These are phyloP conservation scores for Tricholoma bakamatsutake DNA, from an alignment of 768 basidiomycete species.

Conservation along the genomic window DNA sequence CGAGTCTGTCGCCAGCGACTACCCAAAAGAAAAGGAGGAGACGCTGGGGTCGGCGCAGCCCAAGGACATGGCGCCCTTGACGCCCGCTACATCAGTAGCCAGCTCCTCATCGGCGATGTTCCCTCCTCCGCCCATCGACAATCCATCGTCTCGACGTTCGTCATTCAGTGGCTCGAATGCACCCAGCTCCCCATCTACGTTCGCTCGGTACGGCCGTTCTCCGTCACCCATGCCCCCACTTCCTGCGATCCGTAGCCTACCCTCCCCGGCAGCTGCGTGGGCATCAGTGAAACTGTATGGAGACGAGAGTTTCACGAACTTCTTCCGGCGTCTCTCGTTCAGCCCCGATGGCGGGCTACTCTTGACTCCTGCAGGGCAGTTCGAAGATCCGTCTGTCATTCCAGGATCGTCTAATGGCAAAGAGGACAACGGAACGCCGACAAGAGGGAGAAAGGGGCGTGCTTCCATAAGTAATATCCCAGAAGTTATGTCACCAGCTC, in stretches of 20 bases:
- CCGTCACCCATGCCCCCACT: conserved; percentile 90
- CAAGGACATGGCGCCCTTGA: conserved; percentile 40
- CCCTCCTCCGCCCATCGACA: conserved; percentile 63
- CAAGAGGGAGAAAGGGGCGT: conserved; percentile 54
- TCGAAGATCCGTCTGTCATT: conserved; percentile 81
- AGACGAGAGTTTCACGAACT: conserved; percentile 92
- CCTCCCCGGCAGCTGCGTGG: conserved; percentile 48
- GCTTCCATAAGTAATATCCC: conserved; percentile 29
- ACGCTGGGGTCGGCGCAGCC: conserved; percentile 18
- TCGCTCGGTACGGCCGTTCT: conserved; percentile 67
- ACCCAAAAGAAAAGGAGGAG: conserved; percentile 23
- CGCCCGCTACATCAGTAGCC: conserved; percentile 63
- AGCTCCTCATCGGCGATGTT: conserved; percentile 66
- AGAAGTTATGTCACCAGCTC: conserved; percentile 32
- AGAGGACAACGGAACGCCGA: conserved; percentile 37
- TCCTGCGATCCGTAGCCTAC: conserved; percentile 77
- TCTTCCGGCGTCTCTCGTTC: conserved; percentile 91
- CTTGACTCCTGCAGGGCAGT: conserved; percentile 94
- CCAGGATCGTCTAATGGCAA: conserved; percentile 18
- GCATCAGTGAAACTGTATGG: conserved; percentile 79
- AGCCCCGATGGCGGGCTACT: conserved; percentile 92
- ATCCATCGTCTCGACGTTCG: conserved; percentile 51
- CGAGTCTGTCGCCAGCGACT: conserved; percentile 52
- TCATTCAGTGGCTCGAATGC: conserved; percentile 81
- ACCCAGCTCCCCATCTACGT: conserved; percentile 64